Evolutionary conservation across 2,329 filamentous ascomycete genomes (phyloP), one percentile per base, ranked within the genome.

Genomic region (Cadophora sp.): DNA sequence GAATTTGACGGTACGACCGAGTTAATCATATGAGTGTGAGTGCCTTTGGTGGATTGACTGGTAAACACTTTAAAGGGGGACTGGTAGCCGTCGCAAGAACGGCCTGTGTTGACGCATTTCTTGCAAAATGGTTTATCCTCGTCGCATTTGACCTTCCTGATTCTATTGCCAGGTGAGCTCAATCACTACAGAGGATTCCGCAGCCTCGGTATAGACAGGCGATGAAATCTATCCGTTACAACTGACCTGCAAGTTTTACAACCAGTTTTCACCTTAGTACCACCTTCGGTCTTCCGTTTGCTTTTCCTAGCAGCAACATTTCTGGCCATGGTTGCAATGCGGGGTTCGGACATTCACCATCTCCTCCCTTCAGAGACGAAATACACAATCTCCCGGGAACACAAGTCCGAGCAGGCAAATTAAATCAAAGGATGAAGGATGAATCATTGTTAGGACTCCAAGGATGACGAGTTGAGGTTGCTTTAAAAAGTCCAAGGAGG

Each of bases 171-270:
- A 20, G 59, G 62, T 72, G 65, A 71, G 70, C 70, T 68, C 62
- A 62, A 67, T 68, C 45, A 63, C 58, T 68, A 41, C 59, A 69
- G 61, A 62, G 59, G 41, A 13, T 13, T 45, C 6, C 13, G 2
- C 5, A 16, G 6, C 14, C n/a, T 20, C 43, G 43, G 6, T n/a
- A 45, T 18, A 20, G 43, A 45, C 7, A 66, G 43, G 56, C 33
- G 62, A 71, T 59, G 64, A 66, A 56, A 71, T 56, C 39, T 65
- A 59, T 24, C 63, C 50, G 45, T 65, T 69, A 68, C 66, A 41
- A 78, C 79, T 76, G 22, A 81, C 80, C 80, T 80, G 78, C 80
- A 82, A 61, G 80, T 82, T 71, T 68, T 71, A 72, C 80, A 82
- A 58, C 80, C 80, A 16, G 79, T 81, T 67, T 81, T 82, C 18